These are phyloP conservation scores for Microdochium trichocladiopsis DNA, from an alignment of 2,329 filamentous ascomycete genomes.

Conservation along the genomic window DNA sequence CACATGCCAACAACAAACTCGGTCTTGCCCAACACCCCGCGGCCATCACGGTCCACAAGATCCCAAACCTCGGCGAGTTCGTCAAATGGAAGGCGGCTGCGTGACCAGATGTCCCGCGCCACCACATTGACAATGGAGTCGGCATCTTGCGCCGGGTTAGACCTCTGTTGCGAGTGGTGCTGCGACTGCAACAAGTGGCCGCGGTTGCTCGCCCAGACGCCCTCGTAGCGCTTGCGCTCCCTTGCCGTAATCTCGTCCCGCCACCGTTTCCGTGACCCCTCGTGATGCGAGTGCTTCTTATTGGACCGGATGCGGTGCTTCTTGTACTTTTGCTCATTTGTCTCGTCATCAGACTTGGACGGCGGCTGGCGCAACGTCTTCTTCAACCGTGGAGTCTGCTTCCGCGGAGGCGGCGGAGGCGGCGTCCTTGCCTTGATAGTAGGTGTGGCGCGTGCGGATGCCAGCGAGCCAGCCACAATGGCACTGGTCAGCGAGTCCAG, in stretches of 20 bases:
- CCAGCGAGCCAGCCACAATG: slow-evolving; percentile 68
- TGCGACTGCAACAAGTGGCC: slow-evolving; percentile 40
- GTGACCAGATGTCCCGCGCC: slow-evolving; percentile 67
- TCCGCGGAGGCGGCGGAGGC: slow-evolving; percentile 32
- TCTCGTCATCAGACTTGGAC: slow-evolving; percentile 44
- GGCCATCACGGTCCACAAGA: slow-evolving; percentile 53
- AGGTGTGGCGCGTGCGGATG: slow-evolving; percentile 48
- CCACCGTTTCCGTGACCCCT: slow-evolving; percentile 70
- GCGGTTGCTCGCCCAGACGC: slow-evolving; percentile 76
- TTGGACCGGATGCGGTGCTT: slow-evolving; percentile 27
- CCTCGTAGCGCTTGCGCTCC: slow-evolving; percentile 76
- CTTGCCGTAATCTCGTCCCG: slow-evolving; percentile 64
- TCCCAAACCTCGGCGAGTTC: slow-evolving; percentile 73
- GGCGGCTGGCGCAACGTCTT: slow-evolving; percentile 58
- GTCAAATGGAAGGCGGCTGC: slow-evolving; percentile 59
- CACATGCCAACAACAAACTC: slow-evolving; percentile 82
- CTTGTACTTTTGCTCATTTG: slow-evolving; percentile 39
- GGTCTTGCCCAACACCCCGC: slow-evolving; percentile 53
- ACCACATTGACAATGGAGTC: slow-evolving; percentile 60
- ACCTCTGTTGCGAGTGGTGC: slow-evolving; percentile 3
- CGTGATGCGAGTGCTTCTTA: slow-evolving; percentile 67
- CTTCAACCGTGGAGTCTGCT: slow-evolving; percentile 47
- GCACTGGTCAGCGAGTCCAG: slow-evolving; percentile 64
- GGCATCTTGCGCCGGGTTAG: slow-evolving; percentile 10
- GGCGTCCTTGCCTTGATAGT: slow-evolving; percentile 30